Percentiles rank a stretch among this genome's conserved stretches.
Evolutionary conservation across 257 asterid genomes (phyloP).

Genomic region (Nicotiana noctiflora): DNA sequence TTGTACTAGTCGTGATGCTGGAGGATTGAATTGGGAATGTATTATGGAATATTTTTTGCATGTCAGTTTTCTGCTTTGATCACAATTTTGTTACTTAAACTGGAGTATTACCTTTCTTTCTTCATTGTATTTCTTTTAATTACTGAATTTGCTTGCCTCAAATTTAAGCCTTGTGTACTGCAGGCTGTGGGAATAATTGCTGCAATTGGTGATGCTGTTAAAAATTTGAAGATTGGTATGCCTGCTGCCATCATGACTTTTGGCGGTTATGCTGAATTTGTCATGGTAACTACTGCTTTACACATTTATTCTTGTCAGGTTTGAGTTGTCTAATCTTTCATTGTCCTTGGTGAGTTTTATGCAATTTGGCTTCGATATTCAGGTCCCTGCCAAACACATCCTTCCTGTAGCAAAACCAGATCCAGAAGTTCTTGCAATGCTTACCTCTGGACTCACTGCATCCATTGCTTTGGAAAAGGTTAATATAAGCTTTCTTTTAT

Average conservation of each 20-base stretch:
- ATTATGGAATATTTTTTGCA: neutral
- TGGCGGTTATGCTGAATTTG: conserved; percentile 86
- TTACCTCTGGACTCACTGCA: conserved; percentile 95
- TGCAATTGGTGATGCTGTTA: conserved; percentile 82
- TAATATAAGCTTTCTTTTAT: conserved; percentile 1
- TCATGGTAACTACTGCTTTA: conserved; percentile 36
- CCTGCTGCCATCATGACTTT: conserved; percentile 94
- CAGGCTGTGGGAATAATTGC: conserved; percentile 98
- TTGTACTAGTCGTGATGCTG: neutral
- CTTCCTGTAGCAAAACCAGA: conserved; percentile 95
- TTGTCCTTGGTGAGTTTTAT: conserved; percentile 3
- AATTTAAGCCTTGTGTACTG: conserved; percentile 11
- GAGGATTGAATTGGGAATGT: neutral
- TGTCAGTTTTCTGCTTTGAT: neutral
- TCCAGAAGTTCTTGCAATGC: conserved; percentile 97
- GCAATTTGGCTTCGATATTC: conserved; percentile 15
- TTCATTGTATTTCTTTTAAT: neutral
- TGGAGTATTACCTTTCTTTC: neutral
- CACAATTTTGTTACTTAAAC: neutral
- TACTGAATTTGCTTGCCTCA: conserved; percentile 4
- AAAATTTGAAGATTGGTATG: conserved; percentile 70
- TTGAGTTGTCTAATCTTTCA: neutral
- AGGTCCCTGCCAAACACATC: conserved; percentile 77
- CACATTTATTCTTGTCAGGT: neutral
- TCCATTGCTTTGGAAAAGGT: conserved; percentile 95